Conservation (phyloP, 768 basidiomycete species). For the Pleurotus eryngii region DNA sequence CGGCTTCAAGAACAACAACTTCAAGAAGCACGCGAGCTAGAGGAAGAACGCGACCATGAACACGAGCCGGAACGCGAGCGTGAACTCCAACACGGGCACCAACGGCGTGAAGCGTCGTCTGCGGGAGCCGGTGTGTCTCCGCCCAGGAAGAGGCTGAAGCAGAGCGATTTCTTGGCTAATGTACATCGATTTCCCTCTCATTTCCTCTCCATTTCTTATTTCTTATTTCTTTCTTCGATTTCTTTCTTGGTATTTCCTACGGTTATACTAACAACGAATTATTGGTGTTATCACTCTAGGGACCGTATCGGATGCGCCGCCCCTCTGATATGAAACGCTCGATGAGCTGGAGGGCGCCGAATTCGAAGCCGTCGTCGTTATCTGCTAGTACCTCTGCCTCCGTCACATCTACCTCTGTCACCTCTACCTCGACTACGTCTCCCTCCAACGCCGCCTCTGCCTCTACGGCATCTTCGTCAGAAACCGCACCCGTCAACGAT, state of each 20-base stretch:
- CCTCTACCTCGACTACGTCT: background rate
- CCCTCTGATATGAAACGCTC: constrained; percentile 5
- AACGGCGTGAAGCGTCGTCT: too few relatives aligned
- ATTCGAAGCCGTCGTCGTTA: background rate
- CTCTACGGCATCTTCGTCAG: too few relatives aligned
- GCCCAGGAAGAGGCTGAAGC: background rate
- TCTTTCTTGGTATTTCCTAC: too few relatives aligned
- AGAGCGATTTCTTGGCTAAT: constrained; percentile 4
- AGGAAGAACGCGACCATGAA: too few relatives aligned
- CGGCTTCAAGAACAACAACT: background rate
- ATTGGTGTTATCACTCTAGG: background rate
- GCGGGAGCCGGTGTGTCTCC: background rate
- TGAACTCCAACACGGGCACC: too few relatives aligned
- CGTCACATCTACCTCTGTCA: background rate
- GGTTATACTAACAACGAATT: too few relatives aligned
- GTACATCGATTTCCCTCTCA: background rate
- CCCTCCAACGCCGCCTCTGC: too few relatives aligned
- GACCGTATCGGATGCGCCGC: constrained; percentile 3
- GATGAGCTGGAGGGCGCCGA: constrained; percentile 1
- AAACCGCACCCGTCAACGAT: too few relatives aligned
- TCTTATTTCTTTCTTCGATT: too few relatives aligned
- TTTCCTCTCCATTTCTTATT: too few relatives aligned
- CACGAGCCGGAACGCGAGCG: too few relatives aligned
- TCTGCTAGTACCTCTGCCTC: background rate
- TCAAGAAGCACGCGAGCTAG: too few relatives aligned